These are phyloP conservation scores for Davidsoniella eucalypti DNA, from an alignment of 2,329 filamentous ascomycete genomes.

Conservation along the genomic window DNA sequence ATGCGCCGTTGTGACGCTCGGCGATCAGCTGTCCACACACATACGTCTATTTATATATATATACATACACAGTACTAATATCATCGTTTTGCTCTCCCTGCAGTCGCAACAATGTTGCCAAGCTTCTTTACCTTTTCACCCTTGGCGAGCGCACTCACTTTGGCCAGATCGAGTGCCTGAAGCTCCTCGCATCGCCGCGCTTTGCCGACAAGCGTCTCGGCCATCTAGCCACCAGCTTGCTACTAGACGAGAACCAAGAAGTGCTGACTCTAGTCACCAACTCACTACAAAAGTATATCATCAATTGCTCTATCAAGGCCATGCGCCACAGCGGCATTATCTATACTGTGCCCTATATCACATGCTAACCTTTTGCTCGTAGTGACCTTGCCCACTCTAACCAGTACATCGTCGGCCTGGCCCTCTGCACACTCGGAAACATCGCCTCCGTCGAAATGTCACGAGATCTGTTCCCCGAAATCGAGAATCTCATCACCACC, in stretches of 20 bases:
- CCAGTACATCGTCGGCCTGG: conserved; percentile 94
- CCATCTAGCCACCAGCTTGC: conserved; percentile 86
- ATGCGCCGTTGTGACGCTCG: neutral
- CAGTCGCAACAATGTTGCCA: conserved; percentile 97
- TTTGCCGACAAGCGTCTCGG: conserved; percentile 96
- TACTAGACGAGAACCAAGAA: conserved; percentile 97
- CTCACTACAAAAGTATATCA: conserved; percentile 77
- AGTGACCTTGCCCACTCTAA: conserved; percentile 95
- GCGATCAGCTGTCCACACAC: neutral
- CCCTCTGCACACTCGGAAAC: conserved; percentile 89
- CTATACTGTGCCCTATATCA: neutral
- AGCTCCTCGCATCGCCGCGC: conserved; percentile 85
- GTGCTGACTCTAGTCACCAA: conserved; percentile 95
- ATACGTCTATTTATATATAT: neutral
- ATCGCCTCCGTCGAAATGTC: conserved; percentile 98
- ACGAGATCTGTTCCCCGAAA: conserved; percentile 86
- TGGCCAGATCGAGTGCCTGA: conserved; percentile 97
- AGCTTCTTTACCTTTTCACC: conserved; percentile 94
- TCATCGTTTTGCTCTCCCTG: neutral
- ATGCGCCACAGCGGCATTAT: neutral
- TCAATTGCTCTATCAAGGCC: neutral
- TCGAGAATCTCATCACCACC: conserved; percentile 80
- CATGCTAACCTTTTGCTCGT: conserved; percentile 13
- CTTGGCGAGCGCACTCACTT: conserved; percentile 96
- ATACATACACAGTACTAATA: too few relatives aligned